Evolutionary conservation across 768 basidiomycete genomes (phyloP), one percentile per base, ranked within the genome.

Genomic region (Xerocomellus amylosporus): DNA sequence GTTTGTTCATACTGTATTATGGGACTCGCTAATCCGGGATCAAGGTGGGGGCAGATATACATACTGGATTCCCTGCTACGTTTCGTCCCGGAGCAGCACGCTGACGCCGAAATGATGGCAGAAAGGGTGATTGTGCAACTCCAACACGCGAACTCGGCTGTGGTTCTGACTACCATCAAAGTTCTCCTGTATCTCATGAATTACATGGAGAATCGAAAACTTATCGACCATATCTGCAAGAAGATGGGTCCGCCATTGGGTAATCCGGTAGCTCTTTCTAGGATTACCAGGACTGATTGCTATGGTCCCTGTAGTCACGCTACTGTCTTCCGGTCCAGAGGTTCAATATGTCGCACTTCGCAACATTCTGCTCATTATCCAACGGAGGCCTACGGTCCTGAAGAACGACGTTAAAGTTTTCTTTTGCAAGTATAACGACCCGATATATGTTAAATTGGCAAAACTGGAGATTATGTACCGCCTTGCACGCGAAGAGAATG

Each of bases 351-450:
- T 99, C 51, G 92, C 93, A 2, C 76, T 99, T 30, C 86, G 97
- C 49, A 99, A 99, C 66, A 98, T 99, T 67, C 79, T 98, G 46
- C 81, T 99, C 45, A 97, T 99, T 69, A 95, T 99, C 58, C 97
- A 98, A 74, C 84, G 96, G 45, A 82, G 97, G 30, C 94, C 97
- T 4, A 73, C 85, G 13, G 92, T 99, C 31, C 77, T 99, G 39
- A 90, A 90, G 73, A 97, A 97, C 73, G 97, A 98, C 67, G 96
- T 99, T 66, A 93, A 93, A 64, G 95, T 98, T 14, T 98, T 99
- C 75, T 99, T 99, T 75, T 98, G 94, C 88, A 98, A 99, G 73
- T 99, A 98, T 72, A 98, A 98, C 69, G 97, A 98, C 65, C 97
- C 97, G 3, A 97, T 98, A 61, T 99, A 98, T 69, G 93, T 98